Evolutionary conservation across 2,329 filamentous ascomycete species (phyloP), one percentile per base, ranked within the genome.

Genomic region (Madurella fahalii): DNA sequence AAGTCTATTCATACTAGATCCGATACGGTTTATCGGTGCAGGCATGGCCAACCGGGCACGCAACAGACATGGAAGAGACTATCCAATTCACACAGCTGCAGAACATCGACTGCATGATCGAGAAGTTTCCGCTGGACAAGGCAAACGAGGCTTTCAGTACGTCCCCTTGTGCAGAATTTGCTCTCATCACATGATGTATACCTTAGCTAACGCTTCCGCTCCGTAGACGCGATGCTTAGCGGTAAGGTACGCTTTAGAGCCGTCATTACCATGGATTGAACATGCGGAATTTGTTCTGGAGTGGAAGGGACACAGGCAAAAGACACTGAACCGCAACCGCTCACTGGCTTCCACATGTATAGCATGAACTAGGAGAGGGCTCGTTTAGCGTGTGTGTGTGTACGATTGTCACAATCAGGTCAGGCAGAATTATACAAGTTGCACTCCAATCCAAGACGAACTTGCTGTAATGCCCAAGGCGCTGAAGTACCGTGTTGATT

Each of bases 11-110:
- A 9, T 7, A 18, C 70, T 30, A 62, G 58, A 45, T 81, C 47
- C 12, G 60, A n/a, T 72, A 76, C 31, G 79, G 74, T 2, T 70
- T 83, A 15, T 81, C 77, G 2, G 74, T 94, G 1, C 77, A 83
- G 58, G 85, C 85, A 9, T 84, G 79, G 68, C 77, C 87, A 0
- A 80, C 81, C 18, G 86, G 85, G 0, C 77, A 87, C 40, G 77
- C 84, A 1, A 73, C 83, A 44, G 81, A 89, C 58, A 77, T 79
- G 52, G 80, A 84, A 63, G 82, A 88, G 62, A 85, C 87, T 56
- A 78, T 90, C 49, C 74, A 74, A 2, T 90, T 90, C 64, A 79
- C 86, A 0, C 71, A 77, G 55, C 69, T 74, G 15, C 83, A 89
- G 61, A 74, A 74, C 4, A 77, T 90, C 59, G 79, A 81, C 68